Evolutionary conservation across 768 basidiomycete genomes (phyloP).

Genomic region (Xerocomellus chrysenteron): DNA sequence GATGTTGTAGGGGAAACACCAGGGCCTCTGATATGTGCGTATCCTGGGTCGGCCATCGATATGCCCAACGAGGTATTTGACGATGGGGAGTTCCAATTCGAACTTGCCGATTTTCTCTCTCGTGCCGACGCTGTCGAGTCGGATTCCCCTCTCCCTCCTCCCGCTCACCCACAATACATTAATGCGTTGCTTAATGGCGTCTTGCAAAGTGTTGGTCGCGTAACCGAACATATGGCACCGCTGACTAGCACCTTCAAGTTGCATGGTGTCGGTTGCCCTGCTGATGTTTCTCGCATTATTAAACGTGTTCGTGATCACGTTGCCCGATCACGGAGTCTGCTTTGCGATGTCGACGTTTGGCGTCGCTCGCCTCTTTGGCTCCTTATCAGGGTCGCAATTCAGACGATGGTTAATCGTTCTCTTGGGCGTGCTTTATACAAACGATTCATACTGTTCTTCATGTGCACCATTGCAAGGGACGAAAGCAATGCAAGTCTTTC

Average conservation of each 20-base stretch:
- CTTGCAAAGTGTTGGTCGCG: not conserved
- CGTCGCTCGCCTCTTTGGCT: conserved; percentile 36
- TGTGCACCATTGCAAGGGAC: conserved; percentile 24
- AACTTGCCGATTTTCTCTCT: not conserved
- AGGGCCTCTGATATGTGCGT: conserved; percentile 21
- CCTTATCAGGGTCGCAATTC: conserved; percentile 30
- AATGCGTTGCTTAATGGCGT: no score
- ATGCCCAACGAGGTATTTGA: conserved; percentile 21
- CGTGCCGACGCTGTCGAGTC: no score
- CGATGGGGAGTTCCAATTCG: not conserved
- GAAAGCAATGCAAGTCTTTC: conserved; percentile 11
- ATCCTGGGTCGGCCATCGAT: conserved; percentile 39
- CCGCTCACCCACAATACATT: no score
- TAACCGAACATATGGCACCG: conserved; percentile 19
- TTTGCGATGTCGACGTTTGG: conserved; percentile 5
- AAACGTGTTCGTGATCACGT: conserved; percentile 30
- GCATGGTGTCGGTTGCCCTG: no score
- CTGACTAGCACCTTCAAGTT: no score
- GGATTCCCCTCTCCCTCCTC: no score
- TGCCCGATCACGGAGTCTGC: not conserved
- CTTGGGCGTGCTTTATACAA: conserved; percentile 38
- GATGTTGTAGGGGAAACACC: not conserved
- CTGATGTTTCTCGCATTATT: conserved; percentile 15
- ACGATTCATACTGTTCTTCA: conserved; percentile 43
- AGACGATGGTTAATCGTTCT: conserved; percentile 18